Percentiles rank a stretch among this genome's conserved stretches.
Conservation (phyloP, 2,329 filamentous ascomycete species). For the Lasiodiplodia hormozganensis region DNA sequence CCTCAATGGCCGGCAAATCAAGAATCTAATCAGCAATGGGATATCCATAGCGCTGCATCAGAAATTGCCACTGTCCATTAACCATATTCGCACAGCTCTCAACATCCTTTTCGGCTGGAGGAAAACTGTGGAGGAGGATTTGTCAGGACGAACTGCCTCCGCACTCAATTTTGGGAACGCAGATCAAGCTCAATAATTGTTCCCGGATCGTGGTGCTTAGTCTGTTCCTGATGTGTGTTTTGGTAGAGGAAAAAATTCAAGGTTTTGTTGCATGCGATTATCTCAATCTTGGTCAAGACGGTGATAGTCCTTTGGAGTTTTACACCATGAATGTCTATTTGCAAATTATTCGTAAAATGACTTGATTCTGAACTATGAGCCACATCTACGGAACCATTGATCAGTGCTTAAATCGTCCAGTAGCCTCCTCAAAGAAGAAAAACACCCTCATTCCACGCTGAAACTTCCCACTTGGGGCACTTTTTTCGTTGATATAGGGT, state of each 20-base stretch:
- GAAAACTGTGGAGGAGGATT: neutral
- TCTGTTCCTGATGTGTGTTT: too few relatives aligned
- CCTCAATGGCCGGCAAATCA: slow-evolving; percentile 16
- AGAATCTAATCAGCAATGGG: neutral
- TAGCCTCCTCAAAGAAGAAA: too few relatives aligned
- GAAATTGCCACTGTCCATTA: neutral
- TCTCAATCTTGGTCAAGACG: too few relatives aligned
- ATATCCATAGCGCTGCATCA: neutral
- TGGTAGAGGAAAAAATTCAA: too few relatives aligned
- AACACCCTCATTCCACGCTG: neutral
- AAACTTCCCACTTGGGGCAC: neutral
- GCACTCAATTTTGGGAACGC: neutral
- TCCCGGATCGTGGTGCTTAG: neutral
- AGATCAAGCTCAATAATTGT: neutral
- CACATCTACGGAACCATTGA: too few relatives aligned
- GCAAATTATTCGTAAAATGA: too few relatives aligned
- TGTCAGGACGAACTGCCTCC: neutral
- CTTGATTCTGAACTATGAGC: too few relatives aligned
- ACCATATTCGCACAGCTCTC: neutral
- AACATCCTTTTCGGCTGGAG: neutral
- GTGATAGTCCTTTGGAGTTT: too few relatives aligned
- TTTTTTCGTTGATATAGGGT: neutral
- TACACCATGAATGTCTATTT: too few relatives aligned
- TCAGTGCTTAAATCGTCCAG: too few relatives aligned
- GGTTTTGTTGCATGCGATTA: too few relatives aligned